These are phyloP conservation scores for Auriscalpium orientale DNA, from an alignment of 768 basidiomycete genomes.

Conservation along the genomic window DNA sequence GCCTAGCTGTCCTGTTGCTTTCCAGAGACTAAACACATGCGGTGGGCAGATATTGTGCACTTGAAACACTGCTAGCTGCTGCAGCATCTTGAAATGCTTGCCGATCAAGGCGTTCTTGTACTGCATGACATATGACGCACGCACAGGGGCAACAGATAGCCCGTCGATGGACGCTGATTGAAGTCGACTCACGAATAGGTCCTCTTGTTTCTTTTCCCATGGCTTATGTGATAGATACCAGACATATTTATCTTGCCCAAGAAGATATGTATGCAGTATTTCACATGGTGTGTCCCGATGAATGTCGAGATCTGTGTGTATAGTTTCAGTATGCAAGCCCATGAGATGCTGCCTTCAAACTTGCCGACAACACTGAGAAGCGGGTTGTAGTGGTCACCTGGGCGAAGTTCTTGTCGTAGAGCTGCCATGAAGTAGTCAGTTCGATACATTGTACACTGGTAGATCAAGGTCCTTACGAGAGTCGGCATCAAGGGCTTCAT, in stretches of 20 bases:
- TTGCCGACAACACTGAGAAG: no score
- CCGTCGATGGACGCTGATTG: slow-evolving; percentile 20
- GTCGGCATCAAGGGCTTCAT: no score
- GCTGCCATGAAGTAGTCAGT: no score
- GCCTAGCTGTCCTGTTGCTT: slow-evolving; percentile 24
- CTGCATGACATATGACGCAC: slow-evolving; percentile 25
- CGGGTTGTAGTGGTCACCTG: no score
- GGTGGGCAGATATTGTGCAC: slow-evolving; percentile 6
- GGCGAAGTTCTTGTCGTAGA: no score
- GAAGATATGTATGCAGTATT: slow-evolving; percentile 18
- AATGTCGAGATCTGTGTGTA: neutral
- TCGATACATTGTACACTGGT: no score
- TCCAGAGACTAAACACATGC: slow-evolving; percentile 17
- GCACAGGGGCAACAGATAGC: slow-evolving; percentile 20
- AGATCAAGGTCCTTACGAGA: no score
- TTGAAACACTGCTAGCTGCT: slow-evolving; percentile 26
- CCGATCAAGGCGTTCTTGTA: slow-evolving; percentile 29
- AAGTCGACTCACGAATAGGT: slow-evolving; percentile 21
- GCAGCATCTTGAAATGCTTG: slow-evolving; percentile 28
- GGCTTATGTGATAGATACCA: slow-evolving; percentile 23
- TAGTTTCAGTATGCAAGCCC: no score
- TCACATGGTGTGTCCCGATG: neutral
- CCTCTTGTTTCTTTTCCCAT: slow-evolving; percentile 19
- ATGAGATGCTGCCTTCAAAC: neutral
- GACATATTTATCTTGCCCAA: slow-evolving; percentile 24